Conservation (phyloP, 2,329 filamentous ascomycete genomes). For the Cordyceps cicadae region DNA sequence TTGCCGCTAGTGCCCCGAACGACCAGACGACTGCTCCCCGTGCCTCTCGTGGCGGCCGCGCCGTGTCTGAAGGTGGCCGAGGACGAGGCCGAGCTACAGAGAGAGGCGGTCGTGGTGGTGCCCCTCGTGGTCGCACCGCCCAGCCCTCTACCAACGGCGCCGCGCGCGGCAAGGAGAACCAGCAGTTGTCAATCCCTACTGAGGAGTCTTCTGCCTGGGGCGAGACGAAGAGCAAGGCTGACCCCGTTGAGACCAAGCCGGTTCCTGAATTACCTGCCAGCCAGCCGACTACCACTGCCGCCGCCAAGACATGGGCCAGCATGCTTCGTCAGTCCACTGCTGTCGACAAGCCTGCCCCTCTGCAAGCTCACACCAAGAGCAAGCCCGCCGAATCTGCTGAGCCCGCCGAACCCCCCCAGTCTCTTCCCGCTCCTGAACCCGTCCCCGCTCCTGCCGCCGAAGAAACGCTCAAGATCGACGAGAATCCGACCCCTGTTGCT, state of each 20-base stretch:
- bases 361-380: slow-evolving; percentile 40
- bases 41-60: slow-evolving; percentile 52
- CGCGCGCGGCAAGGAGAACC: slow-evolving; percentile 47
- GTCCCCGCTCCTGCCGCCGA: slow-evolving; percentile 19
- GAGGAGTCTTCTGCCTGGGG: slow-evolving; percentile 54
- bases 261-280: slow-evolving; percentile 29
- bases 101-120: slow-evolving; percentile 44
- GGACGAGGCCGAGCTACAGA: slow-evolving; percentile 56
- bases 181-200: slow-evolving; percentile 56
- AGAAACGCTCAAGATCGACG: slow-evolving; percentile 24
- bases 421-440: slow-evolving; percentile 24
- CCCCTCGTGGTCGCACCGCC: slow-evolving; percentile 56
- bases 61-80: slow-evolving; percentile 53
- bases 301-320: slow-evolving; percentile 63
- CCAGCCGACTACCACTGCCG: slow-evolving; percentile 22
- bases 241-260: slow-evolving; percentile 26
- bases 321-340: slow-evolving; percentile 57
- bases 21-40: slow-evolving; percentile 38
- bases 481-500: slow-evolving; percentile 26
- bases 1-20: slow-evolving; percentile 35
- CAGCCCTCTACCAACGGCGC: slow-evolving; percentile 51
- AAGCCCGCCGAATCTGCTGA: slow-evolving; percentile 23
- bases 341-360: slow-evolving; percentile 46
- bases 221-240: slow-evolving; percentile 27
- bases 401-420: slow-evolving; percentile 20